These are phyloP conservation scores for Leucocoprinus birnbaumii DNA, from an alignment of 768 basidiomycete species.

Conservation along the genomic window DNA sequence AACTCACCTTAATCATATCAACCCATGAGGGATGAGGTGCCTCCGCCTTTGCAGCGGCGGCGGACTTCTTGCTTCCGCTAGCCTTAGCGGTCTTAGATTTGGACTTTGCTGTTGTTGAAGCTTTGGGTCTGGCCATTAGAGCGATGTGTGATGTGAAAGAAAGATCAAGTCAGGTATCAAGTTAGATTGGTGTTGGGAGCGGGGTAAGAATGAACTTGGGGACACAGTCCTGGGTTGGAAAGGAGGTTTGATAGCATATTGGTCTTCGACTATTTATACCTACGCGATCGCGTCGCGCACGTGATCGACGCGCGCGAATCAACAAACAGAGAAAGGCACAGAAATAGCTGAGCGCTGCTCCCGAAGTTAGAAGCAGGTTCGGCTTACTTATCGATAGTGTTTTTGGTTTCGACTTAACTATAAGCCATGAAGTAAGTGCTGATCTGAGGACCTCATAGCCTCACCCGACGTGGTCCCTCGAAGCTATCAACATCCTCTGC, in stretches of 20 bases:
- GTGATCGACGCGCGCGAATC: slow-evolving; percentile 34
- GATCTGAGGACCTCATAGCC: too few relatives aligned
- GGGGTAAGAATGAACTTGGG: slow-evolving; percentile 6
- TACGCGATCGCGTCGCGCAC: slow-evolving; percentile 43
- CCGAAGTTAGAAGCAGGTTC: too few relatives aligned
- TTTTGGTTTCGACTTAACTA: too few relatives aligned
- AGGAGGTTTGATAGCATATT: slow-evolving; percentile 35
- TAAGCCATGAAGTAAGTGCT: too few relatives aligned
- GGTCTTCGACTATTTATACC: slow-evolving; percentile 39
- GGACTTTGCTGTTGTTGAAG: slow-evolving; percentile 22
- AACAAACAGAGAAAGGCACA: slow-evolving; percentile 28
- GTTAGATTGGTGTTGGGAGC: not conserved
- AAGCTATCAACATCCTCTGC: too few relatives aligned
- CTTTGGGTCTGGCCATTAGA: slow-evolving; percentile 29
- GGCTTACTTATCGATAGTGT: too few relatives aligned
- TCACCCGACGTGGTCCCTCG: too few relatives aligned
- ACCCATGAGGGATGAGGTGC: slow-evolving; percentile 59
- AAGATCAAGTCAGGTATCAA: not conserved
- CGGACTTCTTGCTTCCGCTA: slow-evolving; percentile 39
- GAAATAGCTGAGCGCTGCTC: not conserved
- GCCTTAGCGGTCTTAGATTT: slow-evolving; percentile 25
- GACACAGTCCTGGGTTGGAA: slow-evolving; percentile 27
- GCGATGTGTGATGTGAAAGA: slow-evolving; percentile 14
- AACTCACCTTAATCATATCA: slow-evolving; percentile 78
- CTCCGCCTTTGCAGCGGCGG: slow-evolving; percentile 37